phyloP scores from a whole-genome alignment of 768 basidiomycete species.

The Panaeolus papilionaceus region DNA sequence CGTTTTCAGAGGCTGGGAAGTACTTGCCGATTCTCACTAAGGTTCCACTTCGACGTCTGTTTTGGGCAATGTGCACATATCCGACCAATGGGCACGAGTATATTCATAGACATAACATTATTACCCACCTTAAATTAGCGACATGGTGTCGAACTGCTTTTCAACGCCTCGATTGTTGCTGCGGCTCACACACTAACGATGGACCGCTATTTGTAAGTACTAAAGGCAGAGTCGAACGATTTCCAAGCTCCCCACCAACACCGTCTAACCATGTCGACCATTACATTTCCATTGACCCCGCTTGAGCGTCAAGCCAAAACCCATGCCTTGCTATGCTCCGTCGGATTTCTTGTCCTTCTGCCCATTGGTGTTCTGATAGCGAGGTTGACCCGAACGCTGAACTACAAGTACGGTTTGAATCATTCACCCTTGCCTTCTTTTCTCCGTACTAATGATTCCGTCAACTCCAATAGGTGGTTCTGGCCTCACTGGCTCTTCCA shows the following conservation, averaged over 20 bases:
- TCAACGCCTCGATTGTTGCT: slow-evolving; percentile 24
- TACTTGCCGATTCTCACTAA: not conserved
- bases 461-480: slow-evolving; percentile 48
- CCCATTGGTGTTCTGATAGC: slow-evolving; percentile 64
- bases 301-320: slow-evolving; percentile 44
- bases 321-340: slow-evolving; percentile 58
- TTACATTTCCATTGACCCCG: slow-evolving; percentile 19
- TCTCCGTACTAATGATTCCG: not conserved
- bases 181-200: slow-evolving; percentile 26
- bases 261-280: slow-evolving; percentile 9
- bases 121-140: not conserved
- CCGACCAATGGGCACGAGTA: not conserved
- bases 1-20: not conserved
- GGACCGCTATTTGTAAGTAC: slow-evolving; percentile 4
- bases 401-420: slow-evolving; percentile 39
- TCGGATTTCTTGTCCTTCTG: slow-evolving; percentile 62
- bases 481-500: slow-evolving; percentile 57
- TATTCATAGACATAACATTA: not conserved
- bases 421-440: slow-evolving; percentile 9
- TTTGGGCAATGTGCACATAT: slow-evolving; percentile 2
- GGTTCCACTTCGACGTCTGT: not conserved
- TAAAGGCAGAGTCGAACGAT: slow-evolving; percentile 1
- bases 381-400: slow-evolving; percentile 60
- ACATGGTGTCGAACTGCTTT: not conserved
- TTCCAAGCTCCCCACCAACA: not conserved